Evolutionary conservation across 257 asterid genomes (phyloP).

Genomic region (Voacanga thouarsii): DNA sequence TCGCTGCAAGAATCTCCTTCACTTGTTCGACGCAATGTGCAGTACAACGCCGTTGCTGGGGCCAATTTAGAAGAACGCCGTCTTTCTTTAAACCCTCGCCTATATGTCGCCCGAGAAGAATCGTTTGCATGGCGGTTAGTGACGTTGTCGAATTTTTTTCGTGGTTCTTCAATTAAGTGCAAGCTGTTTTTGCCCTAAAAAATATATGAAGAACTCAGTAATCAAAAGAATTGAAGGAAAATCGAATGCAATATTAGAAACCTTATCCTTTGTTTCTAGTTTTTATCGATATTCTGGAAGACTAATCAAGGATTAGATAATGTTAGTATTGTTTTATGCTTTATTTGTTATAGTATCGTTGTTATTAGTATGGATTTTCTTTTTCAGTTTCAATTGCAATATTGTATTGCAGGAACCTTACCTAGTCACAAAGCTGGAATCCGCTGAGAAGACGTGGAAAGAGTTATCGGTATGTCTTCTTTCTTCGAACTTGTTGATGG

Average conservation of each 20-base stretch:
- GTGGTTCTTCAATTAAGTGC: background rate
- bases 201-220: background rate
- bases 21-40: constrained; percentile 41
- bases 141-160: background rate
- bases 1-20: constrained; percentile 45
- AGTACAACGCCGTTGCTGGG: constrained; percentile 18
- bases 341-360: background rate
- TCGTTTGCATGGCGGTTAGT: constrained; percentile 86
- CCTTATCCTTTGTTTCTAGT: background rate
- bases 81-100: constrained; percentile 30
- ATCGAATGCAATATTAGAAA: background rate
- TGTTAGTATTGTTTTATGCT: background rate
- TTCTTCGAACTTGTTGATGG: background rate
- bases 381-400: constrained; percentile 12
- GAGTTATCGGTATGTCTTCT: constrained; percentile 73
- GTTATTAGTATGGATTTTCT: background rate
- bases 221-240: background rate
- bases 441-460: constrained; percentile 94
- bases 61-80: constrained; percentile 11
- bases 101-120: constrained; percentile 35
- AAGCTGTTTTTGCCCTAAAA: background rate
- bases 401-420: constrained; percentile 82
- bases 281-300: background rate
- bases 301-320: background rate
- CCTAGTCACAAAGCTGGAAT: constrained; percentile 79